phyloP scores from a whole-genome alignment of 176 grass and related monocot genomes.

The Cocos nucifera region DNA sequence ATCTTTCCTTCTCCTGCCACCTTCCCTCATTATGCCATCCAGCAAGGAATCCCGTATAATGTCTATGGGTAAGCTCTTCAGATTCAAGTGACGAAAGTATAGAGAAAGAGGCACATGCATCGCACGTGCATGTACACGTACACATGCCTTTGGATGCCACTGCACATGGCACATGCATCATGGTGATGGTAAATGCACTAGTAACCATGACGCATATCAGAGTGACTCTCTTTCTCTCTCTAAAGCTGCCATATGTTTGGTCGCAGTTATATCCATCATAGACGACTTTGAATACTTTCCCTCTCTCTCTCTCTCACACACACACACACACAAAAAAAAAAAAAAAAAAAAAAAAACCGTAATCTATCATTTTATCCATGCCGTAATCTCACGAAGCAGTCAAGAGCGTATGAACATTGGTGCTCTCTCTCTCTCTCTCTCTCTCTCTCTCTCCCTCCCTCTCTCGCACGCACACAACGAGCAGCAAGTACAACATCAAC shows the following conservation, averaged over 20 bases:
- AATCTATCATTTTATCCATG: too few species aligned
- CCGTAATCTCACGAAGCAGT: too few species aligned
- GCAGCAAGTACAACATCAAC: too few species aligned
- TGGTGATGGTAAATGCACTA: constrained; percentile 25
- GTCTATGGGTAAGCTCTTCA: constrained; percentile 55
- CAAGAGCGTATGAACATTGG: too few species aligned
- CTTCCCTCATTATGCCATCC: constrained; percentile 92
- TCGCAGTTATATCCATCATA: too few species aligned
- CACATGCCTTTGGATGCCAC: constrained; percentile 20
- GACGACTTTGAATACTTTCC: background rate
- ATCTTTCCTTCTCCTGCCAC: constrained; percentile 76
- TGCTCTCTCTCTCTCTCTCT: too few species aligned
- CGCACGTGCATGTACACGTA: constrained; percentile 41
- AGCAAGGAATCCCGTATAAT: constrained; percentile 73
- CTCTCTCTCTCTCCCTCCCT: too few species aligned
- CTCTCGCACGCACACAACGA: too few species aligned
- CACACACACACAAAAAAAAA: background rate
- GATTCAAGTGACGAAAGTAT: too few species aligned
- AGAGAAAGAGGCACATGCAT: constrained; percentile 37
- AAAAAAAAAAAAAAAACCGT: background rate
- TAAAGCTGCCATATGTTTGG: too few species aligned
- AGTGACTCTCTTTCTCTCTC: constrained; percentile 17
- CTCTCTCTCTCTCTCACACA: constrained; percentile 10
- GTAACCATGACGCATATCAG: constrained; percentile 29
- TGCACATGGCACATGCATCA: constrained; percentile 33